Percentiles rank a stretch among this genome's conserved stretches.
These are phyloP conservation scores for Phytophthora melonis DNA, from an alignment of 352 stramenopile species.

Conservation along the genomic window DNA sequence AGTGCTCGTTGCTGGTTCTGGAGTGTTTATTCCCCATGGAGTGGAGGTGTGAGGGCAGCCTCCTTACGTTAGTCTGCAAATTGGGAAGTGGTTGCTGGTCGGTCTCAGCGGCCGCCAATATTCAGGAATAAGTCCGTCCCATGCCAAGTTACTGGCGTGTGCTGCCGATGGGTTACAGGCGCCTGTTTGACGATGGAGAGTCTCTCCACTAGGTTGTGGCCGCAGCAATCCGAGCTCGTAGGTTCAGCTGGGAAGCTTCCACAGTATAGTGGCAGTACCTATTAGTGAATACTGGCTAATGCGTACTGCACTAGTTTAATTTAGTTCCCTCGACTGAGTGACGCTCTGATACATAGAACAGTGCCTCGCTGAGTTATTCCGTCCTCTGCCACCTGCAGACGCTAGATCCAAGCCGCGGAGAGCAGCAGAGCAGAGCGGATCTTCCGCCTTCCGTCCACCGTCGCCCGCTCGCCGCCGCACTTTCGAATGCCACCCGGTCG, in stretches of 20 bases:
- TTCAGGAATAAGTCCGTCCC: neutral
- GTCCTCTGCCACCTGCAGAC: too few species aligned
- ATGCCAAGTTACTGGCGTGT: constrained; percentile 2
- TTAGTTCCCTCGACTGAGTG: too few species aligned
- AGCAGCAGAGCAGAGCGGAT: neutral
- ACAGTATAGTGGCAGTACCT: too few species aligned
- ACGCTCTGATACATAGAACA: too few species aligned
- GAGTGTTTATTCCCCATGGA: constrained; percentile 15
- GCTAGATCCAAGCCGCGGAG: too few species aligned
- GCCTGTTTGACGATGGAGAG: neutral
- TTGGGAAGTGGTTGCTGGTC: constrained; percentile 5
- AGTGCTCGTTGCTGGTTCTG: neutral
- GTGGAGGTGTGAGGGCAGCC: neutral
- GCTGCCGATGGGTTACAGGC: neutral
- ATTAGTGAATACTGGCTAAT: too few species aligned
- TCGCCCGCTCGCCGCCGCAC: neutral
- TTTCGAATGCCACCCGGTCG: constrained; percentile 14
- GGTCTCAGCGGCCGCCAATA: neutral
- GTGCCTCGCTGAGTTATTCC: too few species aligned
- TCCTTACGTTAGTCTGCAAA: neutral
- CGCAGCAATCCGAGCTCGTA: neutral
- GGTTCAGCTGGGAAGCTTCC: too few species aligned
- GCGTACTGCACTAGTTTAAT: too few species aligned
- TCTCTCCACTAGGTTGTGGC: neutral
- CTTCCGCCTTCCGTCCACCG: neutral